These are phyloP conservation scores for Meredithiella fracta DNA, from an alignment of 2,329 filamentous ascomycete species.

Conservation along the genomic window DNA sequence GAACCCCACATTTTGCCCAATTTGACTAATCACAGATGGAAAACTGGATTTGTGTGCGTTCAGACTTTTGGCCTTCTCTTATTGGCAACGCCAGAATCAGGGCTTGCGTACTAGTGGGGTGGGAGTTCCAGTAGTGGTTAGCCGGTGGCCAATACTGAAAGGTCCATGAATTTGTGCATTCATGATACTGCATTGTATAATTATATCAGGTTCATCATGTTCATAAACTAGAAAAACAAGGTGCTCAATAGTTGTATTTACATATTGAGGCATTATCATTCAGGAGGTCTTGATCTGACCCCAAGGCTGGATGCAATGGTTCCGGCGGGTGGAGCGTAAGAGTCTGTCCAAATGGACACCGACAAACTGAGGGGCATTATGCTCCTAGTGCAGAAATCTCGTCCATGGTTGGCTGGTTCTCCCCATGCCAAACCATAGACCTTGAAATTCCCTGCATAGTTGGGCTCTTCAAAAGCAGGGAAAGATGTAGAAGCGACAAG, in stretches of 20 bases:
- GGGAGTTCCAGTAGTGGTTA: slow-evolving; percentile 5
- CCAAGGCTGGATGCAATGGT: neutral
- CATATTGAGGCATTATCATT: neutral
- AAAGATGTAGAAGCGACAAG: neutral
- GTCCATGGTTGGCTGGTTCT: too few species aligned
- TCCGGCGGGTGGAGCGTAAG: neutral
- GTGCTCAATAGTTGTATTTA: neutral
- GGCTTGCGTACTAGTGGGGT: slow-evolving; percentile 14
- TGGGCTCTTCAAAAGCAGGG: neutral
- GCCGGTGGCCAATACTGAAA: too few species aligned
- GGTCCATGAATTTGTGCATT: too few species aligned
- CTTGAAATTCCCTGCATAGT: neutral
- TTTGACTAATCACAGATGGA: slow-evolving; percentile 8
- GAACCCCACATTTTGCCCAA: slow-evolving; percentile 10
- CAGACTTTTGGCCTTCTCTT: slow-evolving; percentile 12
- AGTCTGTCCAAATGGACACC: neutral
- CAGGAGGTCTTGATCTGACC: neutral
- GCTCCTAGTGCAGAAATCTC: too few species aligned
- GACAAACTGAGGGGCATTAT: neutral
- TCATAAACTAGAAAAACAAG: neutral
- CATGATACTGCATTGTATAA: too few species aligned
- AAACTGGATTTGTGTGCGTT: slow-evolving; percentile 9
- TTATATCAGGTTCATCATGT: too few species aligned
- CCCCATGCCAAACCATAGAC: neutral
- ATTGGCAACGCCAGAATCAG: slow-evolving; percentile 10